phyloP scores from a whole-genome alignment of 2,329 filamentous ascomycete species.

The Xylariaceae sp. region DNA sequence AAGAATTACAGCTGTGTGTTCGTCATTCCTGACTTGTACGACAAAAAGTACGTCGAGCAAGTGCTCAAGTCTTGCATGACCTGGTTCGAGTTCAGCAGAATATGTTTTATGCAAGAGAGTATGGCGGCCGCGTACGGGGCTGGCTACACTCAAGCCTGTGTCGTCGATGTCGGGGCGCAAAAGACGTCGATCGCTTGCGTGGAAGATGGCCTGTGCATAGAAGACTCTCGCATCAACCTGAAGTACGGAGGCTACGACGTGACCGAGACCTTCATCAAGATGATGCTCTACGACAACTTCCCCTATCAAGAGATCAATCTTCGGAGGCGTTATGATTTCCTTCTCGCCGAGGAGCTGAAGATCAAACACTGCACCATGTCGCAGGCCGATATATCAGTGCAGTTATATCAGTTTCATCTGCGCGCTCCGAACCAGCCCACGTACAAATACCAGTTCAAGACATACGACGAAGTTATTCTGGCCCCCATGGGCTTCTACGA shows the following conservation, averaged over 20 bases:
- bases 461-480: constrained; percentile 93
- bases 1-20: constrained; percentile 93
- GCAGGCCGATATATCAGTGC: constrained; percentile 82
- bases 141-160: constrained; percentile 87
- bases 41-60: constrained; percentile 84
- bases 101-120: constrained; percentile 95
- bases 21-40: constrained; percentile 93
- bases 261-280: constrained; percentile 91
- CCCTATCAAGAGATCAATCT: constrained; percentile 95
- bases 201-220: constrained; percentile 89
- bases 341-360: constrained; percentile 93
- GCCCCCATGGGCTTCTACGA: constrained; percentile 93
- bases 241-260: constrained; percentile 92
- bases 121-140: constrained; percentile 92
- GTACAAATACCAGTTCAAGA: constrained; percentile 91
- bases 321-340: constrained; percentile 80
- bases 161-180: constrained; percentile 93
- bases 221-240: constrained; percentile 90
- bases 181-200: constrained; percentile 97
- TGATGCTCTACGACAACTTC: constrained; percentile 96
- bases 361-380: constrained; percentile 88
- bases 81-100: constrained; percentile 81
- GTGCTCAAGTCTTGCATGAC: constrained; percentile 79
- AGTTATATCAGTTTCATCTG: constrained; percentile 84
- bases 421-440: constrained; percentile 84